Base-by-base conservation (phyloP, 192 early-diverging fungal genomes). In the Entomortierella beljakovae region DNA sequence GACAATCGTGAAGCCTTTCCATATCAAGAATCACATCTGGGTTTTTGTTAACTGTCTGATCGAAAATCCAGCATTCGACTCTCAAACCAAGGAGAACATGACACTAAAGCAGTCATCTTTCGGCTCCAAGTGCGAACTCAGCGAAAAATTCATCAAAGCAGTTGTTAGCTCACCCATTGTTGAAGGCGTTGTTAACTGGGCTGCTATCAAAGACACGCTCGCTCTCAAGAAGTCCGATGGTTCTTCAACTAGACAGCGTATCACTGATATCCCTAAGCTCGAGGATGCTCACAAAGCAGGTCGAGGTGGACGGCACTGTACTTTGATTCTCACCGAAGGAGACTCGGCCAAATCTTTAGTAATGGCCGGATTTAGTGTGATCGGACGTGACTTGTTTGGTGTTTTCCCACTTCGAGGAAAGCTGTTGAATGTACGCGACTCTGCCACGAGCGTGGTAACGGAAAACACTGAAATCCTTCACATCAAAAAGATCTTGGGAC, bases 351-450 rank as follows among this genome's bases (percentile, higher is more conserved):
- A 97, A 64, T 82, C 96, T 0, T 82, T 98, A 29, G 97, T 94
- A 15, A 87, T 98, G 34, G 83, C 89, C 35, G 97, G 97, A 8
- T 82, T 98, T 37, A 88, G 89, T 35, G 94, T 97, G 20, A 90
- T 97, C 33, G 97, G 96, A 25, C 85, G 96, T 22, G 94, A 98
- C 71, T 83, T 89, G 49, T 99, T 88, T 80, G 97, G 97, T 37
- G 97, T 99, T 20, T 99, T 97, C 77, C 94, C 98, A 25, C 83
- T 99, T 53, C 94, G 95, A 18, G 98, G 98, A 83, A 99, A 99
- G 84, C 87, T 98, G 28, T 86, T 99, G 20, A 99, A 99, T 68
- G 97, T 99, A 16, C 93, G 98, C 29, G 96, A 98, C 71, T 94
- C 96, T 4, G 80, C 89, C 1, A 63, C 84, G 9, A 77, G 72